Conservation (phyloP, 139 green algal species). For the Chlamydomonas schloesseri region DNA sequence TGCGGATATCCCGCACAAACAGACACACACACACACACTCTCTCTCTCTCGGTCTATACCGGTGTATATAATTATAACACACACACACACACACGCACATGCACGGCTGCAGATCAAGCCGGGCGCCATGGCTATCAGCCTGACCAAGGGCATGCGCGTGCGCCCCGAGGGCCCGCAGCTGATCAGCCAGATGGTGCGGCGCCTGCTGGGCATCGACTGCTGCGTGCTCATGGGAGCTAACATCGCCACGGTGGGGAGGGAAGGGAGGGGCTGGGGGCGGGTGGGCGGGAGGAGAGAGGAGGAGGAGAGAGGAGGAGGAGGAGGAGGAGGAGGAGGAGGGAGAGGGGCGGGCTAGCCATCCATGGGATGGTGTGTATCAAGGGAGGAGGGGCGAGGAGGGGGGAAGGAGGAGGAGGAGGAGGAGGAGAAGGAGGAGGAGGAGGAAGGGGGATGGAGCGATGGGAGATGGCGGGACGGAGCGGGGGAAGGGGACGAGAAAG, state of each 20-base stretch:
- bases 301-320: not conserved
- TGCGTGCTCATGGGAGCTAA: slow-evolving; percentile 87
- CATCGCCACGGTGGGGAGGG: slow-evolving; percentile 65
- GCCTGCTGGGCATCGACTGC: slow-evolving; percentile 76
- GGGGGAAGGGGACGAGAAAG: too few species aligned
- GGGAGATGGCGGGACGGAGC: too few species aligned
- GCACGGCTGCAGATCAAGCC: slow-evolving; percentile 53
- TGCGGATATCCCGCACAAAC: too few species aligned
- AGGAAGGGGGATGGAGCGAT: too few species aligned
- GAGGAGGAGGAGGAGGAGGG: too few species aligned
- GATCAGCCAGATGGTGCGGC: slow-evolving; percentile 78
- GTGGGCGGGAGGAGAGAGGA: not conserved
- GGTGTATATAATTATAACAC: too few species aligned
- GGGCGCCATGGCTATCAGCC: slow-evolving; percentile 71
- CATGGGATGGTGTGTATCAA: not conserved
- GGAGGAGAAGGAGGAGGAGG: too few species aligned
- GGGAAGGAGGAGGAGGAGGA: not conserved
- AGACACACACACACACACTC: too few species aligned
- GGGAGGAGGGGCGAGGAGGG: not conserved
- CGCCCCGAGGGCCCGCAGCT: slow-evolving; percentile 81
- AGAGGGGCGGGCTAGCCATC: too few species aligned
- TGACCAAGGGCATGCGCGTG: slow-evolving; percentile 90
- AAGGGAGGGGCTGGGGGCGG: too few species aligned
- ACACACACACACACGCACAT: too few species aligned
- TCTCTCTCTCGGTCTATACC: too few species aligned